phyloP scores from a whole-genome alignment of 257 asterid species.

The Rauvolfia tetraphylla region DNA sequence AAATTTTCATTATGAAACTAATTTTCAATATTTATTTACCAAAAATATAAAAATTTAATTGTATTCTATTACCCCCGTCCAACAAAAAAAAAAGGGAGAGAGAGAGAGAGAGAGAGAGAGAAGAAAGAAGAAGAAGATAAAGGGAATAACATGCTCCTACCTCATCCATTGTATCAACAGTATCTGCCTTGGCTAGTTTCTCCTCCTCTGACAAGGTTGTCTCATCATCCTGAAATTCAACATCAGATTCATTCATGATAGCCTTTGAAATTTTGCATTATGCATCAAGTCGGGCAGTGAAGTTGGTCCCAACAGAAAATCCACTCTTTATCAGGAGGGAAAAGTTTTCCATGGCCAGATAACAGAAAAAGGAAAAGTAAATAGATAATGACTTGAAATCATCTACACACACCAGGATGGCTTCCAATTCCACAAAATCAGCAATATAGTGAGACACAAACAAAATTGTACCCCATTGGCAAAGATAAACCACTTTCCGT shows the following conservation, averaged over 20 bases:
- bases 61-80: no score
- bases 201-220: slow-evolving; percentile 91
- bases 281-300: neutral
- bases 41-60: no score
- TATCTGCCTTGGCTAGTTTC: slow-evolving; percentile 68
- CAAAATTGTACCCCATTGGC: neutral
- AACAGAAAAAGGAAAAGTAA: neutral
- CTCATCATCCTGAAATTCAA: slow-evolving; percentile 78
- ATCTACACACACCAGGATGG: neutral
- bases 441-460: neutral
- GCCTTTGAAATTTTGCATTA: neutral
- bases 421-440: neutral
- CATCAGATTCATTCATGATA: slow-evolving; percentile 5
- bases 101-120: no score
- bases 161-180: slow-evolving; percentile 54
- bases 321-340: neutral
- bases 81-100: no score
- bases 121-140: neutral
- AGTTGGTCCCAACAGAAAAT: neutral
- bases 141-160: slow-evolving; percentile 24
- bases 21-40: no score
- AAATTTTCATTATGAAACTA: no score
- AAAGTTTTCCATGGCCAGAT: slow-evolving; percentile 1
- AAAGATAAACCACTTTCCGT: neutral
- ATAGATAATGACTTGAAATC: neutral